A percentile compares a stretch with the other conserved stretches of the same genome.
Conservation (phyloP, 2,329 filamentous ascomycete species). For the Arthroderma sp. region DNA sequence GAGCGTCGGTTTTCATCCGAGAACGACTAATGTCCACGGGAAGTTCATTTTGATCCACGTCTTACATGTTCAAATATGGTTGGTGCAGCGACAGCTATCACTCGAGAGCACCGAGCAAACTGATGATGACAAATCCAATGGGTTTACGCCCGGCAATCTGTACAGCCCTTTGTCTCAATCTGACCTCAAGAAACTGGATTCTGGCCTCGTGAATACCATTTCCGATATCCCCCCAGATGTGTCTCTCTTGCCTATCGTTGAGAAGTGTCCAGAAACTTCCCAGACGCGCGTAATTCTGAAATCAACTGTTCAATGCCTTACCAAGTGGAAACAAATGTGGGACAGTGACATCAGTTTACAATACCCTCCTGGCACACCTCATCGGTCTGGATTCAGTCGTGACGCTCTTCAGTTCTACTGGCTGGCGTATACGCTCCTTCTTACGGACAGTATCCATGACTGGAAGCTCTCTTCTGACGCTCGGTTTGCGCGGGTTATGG, state of each 20-base stretch:
- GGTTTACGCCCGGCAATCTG: slow-evolving; percentile 39
- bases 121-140: slow-evolving; percentile 21
- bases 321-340: slow-evolving; percentile 62
- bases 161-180: slow-evolving; percentile 16
- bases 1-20: slow-evolving; percentile 47
- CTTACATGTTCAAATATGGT: slow-evolving; percentile 50
- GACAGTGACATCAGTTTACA: slow-evolving; percentile 56
- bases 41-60: slow-evolving; percentile 64
- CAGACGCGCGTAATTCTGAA: slow-evolving; percentile 38
- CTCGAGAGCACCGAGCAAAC: slow-evolving; percentile 7
- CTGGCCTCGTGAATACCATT: too few species aligned
- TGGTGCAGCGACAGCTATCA: slow-evolving; percentile 34
- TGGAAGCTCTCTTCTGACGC: slow-evolving; percentile 45
- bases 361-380: slow-evolving; percentile 42
- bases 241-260: slow-evolving; percentile 20
- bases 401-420: slow-evolving; percentile 64
- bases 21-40: slow-evolving; percentile 56
- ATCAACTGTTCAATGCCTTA: slow-evolving; percentile 41
- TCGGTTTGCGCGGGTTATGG: slow-evolving; percentile 48
- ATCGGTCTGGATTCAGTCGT: slow-evolving; percentile 55
- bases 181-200: slow-evolving; percentile 32
- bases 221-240: background rate
- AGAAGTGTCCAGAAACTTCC: slow-evolving; percentile 22
- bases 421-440: slow-evolving; percentile 53
- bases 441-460: slow-evolving; percentile 42